phyloP scores from a whole-genome alignment of 768 basidiomycete species.

The Hypholoma sublateritium region DNA sequence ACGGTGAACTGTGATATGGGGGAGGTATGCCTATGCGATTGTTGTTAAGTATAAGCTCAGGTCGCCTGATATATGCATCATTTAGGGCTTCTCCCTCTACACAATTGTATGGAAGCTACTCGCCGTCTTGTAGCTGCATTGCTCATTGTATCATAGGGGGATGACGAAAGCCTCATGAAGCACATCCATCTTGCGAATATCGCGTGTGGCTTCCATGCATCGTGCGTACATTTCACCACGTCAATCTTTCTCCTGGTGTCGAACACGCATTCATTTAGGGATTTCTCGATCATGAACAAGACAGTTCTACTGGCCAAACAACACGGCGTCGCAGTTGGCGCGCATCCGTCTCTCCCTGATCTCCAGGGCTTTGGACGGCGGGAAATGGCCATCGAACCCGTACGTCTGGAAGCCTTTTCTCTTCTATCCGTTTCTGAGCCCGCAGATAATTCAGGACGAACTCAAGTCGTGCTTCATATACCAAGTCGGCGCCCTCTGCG shows the following conservation, averaged over 20 bases:
- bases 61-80: background rate
- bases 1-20: constrained; percentile 59
- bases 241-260: background rate
- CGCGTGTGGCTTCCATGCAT: constrained; percentile 71
- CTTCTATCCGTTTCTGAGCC: background rate
- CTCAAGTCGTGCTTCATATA: constrained; percentile 59
- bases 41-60: background rate
- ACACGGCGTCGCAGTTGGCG: constrained; percentile 58
- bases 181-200: constrained; percentile 61
- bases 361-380: constrained; percentile 65
- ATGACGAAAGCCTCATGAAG: constrained; percentile 53
- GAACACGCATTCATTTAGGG: constrained; percentile 29
- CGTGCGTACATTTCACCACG: constrained; percentile 30
- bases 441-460: constrained; percentile 40
- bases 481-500: constrained; percentile 65
- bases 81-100: constrained; percentile 52
- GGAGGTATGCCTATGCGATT: constrained; percentile 36
- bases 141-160: constrained; percentile 32
- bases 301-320: constrained; percentile 58
- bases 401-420: constrained; percentile 22
- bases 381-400: constrained; percentile 62
- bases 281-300: constrained; percentile 65
- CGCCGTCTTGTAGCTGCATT: background rate
- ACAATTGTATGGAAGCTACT: constrained; percentile 31
- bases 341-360: constrained; percentile 67